A percentile compares a stretch with the other conserved stretches of the same genome.
Conservation (phyloP, 345 rosid species). For the Gossypium stocksii region DNA sequence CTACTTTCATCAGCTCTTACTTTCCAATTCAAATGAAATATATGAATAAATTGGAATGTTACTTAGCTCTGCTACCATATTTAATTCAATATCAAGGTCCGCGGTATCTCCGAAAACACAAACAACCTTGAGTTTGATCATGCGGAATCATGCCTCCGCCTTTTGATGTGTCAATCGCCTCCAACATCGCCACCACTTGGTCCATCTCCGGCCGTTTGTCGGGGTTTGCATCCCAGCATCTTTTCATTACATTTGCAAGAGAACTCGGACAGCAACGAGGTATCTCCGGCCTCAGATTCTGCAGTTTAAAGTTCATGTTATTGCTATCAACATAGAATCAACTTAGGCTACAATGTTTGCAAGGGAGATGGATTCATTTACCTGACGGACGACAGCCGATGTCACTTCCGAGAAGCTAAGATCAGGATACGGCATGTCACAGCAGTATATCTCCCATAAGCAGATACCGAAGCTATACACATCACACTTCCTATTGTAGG, state of each 20-base stretch:
- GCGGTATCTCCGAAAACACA: constrained; percentile 66
- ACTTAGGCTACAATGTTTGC: background rate
- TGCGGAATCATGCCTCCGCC: constrained; percentile 96
- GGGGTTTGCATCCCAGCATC: constrained; percentile 96
- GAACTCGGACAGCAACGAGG: constrained; percentile 95
- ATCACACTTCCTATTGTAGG: constrained; percentile 91
- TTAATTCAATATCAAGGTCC: constrained; percentile 55
- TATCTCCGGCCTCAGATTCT: constrained; percentile 96
- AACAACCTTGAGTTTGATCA: constrained; percentile 80
- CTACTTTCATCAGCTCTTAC: constrained; percentile 19
- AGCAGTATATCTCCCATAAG: constrained; percentile 96
- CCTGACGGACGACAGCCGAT: constrained; percentile 97
- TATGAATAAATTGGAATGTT: constrained; percentile 19
- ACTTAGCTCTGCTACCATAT: constrained; percentile 1
- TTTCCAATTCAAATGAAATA: constrained; percentile 21
- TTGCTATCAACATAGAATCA: background rate
- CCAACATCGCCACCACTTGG: constrained; percentile 78
- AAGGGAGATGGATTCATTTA: constrained; percentile 12
- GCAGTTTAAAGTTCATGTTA: constrained; percentile 14
- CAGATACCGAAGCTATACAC: constrained; percentile 98
- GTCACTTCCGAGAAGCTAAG: constrained; percentile 97
- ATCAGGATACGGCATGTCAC: constrained; percentile 99
- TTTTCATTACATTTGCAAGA: constrained; percentile 84
- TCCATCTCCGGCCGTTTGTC: constrained; percentile 97
- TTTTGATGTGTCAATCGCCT: constrained; percentile 83